Conservation (phyloP, 2,329 filamentous ascomycete species). For the Colletotrichum spaethianum region DNA sequence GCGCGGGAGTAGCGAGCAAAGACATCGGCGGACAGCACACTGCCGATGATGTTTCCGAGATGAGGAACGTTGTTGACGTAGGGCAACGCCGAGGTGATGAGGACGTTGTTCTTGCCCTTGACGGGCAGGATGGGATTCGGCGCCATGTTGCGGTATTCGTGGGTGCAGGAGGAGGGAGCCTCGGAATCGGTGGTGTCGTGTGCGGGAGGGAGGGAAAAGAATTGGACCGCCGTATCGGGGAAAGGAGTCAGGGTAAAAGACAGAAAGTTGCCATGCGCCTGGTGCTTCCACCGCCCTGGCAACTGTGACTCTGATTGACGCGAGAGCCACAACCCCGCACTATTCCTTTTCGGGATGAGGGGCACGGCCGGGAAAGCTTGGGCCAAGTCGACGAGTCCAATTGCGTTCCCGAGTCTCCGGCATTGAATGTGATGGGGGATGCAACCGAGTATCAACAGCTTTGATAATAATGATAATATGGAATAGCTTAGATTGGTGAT, state of each 20-base stretch:
- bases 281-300: slow-evolving; percentile 1
- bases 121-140: slow-evolving; percentile 70
- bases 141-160: slow-evolving; percentile 33
- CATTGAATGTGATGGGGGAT: no score
- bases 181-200: not conserved
- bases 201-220: slow-evolving; percentile 10
- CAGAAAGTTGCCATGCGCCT: slow-evolving; percentile 7
- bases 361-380: slow-evolving; percentile 18
- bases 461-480: no score
- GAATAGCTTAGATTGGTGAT: no score
- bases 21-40: slow-evolving; percentile 90
- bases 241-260: slow-evolving; percentile 4
- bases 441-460: no score
- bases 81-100: slow-evolving; percentile 92
- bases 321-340: slow-evolving; percentile 41
- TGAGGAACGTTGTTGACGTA: slow-evolving; percentile 84
- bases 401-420: not conserved
- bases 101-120: slow-evolving; percentile 85
- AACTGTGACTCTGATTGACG: slow-evolving; percentile 21
- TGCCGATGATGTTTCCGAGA: slow-evolving; percentile 90
- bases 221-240: not conserved
- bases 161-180: not conserved
- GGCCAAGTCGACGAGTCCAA: not conserved
- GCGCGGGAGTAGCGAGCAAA: slow-evolving; percentile 87
- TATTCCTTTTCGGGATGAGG: slow-evolving; percentile 42